phyloP scores from a whole-genome alignment of 2,329 filamentous ascomycete species.

The Alternaria ventricosa region DNA sequence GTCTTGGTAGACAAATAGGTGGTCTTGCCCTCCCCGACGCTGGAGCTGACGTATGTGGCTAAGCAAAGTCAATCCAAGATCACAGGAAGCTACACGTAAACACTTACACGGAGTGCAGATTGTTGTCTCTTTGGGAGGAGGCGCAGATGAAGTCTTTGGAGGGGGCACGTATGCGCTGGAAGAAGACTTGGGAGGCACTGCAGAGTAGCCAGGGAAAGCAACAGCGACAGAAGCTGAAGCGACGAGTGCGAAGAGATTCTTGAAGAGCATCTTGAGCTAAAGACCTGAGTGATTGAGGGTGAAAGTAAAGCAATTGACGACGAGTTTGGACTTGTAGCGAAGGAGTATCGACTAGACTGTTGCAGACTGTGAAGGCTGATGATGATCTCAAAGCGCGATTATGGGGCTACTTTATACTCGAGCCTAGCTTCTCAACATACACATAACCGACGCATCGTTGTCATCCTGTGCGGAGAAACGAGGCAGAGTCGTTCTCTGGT shows the following conservation, averaged over 20 bases:
- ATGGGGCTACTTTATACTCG: conserved; percentile 20
- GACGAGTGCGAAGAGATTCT: conserved; percentile 21
- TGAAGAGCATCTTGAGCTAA: conserved; percentile 25
- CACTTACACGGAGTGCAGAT: conserved; percentile 26
- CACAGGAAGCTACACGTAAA: background rate
- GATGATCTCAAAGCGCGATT: background rate
- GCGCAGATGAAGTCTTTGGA: background rate
- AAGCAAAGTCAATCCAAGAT: background rate
- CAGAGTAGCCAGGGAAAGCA: conserved; percentile 19
- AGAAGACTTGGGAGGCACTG: background rate
- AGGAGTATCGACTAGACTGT: conserved; percentile 3
- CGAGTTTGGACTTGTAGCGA: background rate
- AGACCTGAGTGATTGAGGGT: background rate
- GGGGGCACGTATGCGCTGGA: background rate
- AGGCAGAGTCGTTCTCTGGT: conserved; percentile 6
- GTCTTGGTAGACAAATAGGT: conserved; percentile 28
- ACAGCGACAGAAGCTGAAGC: conserved; percentile 21
- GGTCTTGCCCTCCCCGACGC: conserved; percentile 5
- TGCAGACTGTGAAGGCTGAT: conserved; percentile 6
- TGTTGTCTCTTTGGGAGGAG: conserved; percentile 13
- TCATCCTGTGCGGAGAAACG: conserved; percentile 9
- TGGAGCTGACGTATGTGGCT: conserved; percentile 25
- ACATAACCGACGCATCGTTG: background rate
- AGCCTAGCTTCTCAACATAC: background rate
- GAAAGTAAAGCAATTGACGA: background rate